Base-by-base conservation (phyloP, 441 rosid species). In the Gossypium lobatum region DNA sequence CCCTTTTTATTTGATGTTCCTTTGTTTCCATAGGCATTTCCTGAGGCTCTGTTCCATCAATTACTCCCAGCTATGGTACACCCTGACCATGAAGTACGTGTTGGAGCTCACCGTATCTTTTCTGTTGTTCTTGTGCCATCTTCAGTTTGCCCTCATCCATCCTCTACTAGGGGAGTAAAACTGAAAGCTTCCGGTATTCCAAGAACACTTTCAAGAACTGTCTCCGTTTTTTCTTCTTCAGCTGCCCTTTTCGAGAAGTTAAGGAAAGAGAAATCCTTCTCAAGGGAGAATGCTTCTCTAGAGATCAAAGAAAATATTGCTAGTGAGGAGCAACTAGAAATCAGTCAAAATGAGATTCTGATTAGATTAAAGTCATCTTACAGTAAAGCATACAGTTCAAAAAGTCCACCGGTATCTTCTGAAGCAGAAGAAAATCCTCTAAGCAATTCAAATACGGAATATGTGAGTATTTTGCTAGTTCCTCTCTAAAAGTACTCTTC, bases 181-280 rank as follows among this genome's bases (percentile, higher is more conserved):
- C 80, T 77, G 79, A 88, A 84, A 80, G 89, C 86, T 59, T 73
- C 81, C 42, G 86, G 84, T 71, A 84, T 90, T 82, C 83, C 88
- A 65, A 83, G 94, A 76, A 85, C 97, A 3, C 93, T 96, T 63
- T 93, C 98, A 46, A 93, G 97, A 87, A 88, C 90, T 3, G 98
- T 92, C 17, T 93, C 97, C 64, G 99, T 89, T 71, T 96, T 96
- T 84, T 96, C 99, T 84, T 96, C 99, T 59, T 96, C 98, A 17
- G 91, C 98, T 78, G 99, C 99, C 61, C 94, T 96, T 76, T 93
- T 93, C 73, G 91, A 96, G 83, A 92, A 93, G 92, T 84, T 92
- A 65, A 88, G 77, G 83, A 88, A 79, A 52, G 91, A 84, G 83
- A 77, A 73, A 58, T 53, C 83, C 74, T 74, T 80, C 17, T 77